Percentiles rank a stretch among this genome's conserved stretches.
phyloP scores from a whole-genome alignment of 176 grass and related monocot species.

The Melocanna baccifera region DNA sequence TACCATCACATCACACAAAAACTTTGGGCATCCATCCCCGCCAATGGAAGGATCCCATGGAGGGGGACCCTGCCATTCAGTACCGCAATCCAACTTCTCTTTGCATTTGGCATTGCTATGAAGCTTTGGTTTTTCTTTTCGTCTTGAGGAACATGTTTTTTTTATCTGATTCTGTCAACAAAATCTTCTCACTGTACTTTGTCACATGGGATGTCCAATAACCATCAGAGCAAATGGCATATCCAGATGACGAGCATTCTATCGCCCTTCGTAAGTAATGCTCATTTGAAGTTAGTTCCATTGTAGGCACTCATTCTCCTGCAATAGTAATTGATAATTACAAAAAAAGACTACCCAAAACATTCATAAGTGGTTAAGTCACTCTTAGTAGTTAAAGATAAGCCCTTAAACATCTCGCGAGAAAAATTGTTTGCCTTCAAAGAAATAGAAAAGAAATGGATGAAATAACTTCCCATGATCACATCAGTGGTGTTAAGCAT shows the following conservation, averaged over 20 bases:
- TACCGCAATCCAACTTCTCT: conserved; percentile 39
- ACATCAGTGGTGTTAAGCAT: neutral
- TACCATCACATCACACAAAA: conserved; percentile 99
- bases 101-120: conserved; percentile 40
- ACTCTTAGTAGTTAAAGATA: neutral
- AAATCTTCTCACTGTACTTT: conserved; percentile 58
- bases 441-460: neutral
- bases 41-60: conserved; percentile 81
- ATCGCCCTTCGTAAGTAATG: neutral
- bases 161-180: conserved; percentile 66
- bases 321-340: conserved; percentile 18
- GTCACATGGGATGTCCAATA: conserved; percentile 37
- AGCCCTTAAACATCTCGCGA: neutral
- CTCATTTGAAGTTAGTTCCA: conserved; percentile 11
- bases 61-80: conserved; percentile 74
- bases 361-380: neutral
- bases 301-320: conserved; percentile 22
- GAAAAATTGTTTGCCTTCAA: neutral
- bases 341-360: conserved; percentile 1
- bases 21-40: conserved; percentile 76
- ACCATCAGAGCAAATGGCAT: conserved; percentile 17
- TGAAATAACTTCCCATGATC: neutral
- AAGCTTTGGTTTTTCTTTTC: conserved; percentile 58
- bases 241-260: conserved; percentile 34
- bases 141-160: conserved; percentile 48